Evolutionary conservation across 768 basidiomycete species (phyloP).

Genomic region (Sporobolomyces roseus): DNA sequence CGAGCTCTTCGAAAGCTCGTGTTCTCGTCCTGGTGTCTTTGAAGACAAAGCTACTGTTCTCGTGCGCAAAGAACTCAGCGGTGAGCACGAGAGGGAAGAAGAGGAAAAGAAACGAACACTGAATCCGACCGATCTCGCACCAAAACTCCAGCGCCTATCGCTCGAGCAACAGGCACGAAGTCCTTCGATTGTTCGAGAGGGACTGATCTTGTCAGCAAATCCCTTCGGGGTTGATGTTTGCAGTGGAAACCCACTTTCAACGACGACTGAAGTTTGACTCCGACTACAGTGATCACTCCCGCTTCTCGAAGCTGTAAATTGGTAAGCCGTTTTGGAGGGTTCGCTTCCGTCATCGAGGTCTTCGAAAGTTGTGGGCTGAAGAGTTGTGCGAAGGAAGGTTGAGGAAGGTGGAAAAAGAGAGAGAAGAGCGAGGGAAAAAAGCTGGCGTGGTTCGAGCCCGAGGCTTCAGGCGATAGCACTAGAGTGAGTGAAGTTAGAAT

Average conservation of each 20-base stretch:
- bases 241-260: too few relatives aligned
- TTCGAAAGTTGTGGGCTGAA: too few relatives aligned
- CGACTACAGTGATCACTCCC: neutral
- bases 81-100: neutral
- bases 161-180: neutral
- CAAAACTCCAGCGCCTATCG: neutral
- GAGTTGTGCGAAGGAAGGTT: too few relatives aligned
- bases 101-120: neutral
- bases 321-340: neutral
- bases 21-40: neutral
- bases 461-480: too few relatives aligned
- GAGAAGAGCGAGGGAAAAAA: too few relatives aligned
- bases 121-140: neutral
- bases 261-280: too few relatives aligned
- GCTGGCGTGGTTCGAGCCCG: too few relatives aligned
- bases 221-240: too few relatives aligned
- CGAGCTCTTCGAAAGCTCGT: neutral
- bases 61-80: neutral
- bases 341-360: too few relatives aligned
- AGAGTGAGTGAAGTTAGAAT: too few relatives aligned
- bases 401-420: too few relatives aligned
- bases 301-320: neutral
- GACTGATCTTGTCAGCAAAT: neutral
- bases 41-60: constrained; percentile 1
- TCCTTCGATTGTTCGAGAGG: neutral